These are phyloP conservation scores for Amauroascus verrucosus DNA, from an alignment of 2,329 filamentous ascomycete species.

Conservation along the genomic window DNA sequence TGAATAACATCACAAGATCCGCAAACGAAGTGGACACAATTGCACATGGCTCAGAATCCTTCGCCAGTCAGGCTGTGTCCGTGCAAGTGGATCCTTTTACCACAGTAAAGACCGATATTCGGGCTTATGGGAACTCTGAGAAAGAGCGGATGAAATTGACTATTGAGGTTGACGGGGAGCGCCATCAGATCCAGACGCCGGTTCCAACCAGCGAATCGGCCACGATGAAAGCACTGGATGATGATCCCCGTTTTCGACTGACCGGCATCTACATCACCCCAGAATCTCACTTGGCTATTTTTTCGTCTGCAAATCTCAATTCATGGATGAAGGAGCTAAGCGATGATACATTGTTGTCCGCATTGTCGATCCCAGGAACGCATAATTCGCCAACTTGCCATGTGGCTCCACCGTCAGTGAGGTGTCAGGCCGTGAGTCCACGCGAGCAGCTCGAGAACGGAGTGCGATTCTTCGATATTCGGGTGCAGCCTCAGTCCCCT, in stretches of 20 bases:
- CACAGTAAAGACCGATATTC: constrained; percentile 53
- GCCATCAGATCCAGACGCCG: constrained; percentile 64
- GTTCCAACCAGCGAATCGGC: constrained; percentile 51
- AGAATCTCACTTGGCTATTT: constrained; percentile 49
- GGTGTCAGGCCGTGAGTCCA: constrained; percentile 75
- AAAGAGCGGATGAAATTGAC: constrained; percentile 64
- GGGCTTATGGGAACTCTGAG: constrained; percentile 44
- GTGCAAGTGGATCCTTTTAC: constrained; percentile 60
- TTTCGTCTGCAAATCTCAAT: constrained; percentile 58
- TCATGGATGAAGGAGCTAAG: constrained; percentile 73
- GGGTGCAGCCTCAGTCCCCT: constrained; percentile 57
- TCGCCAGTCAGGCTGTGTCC: constrained; percentile 52
- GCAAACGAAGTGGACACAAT: constrained; percentile 38
- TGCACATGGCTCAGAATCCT: constrained; percentile 46
- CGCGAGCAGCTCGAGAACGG: constrained; percentile 75
- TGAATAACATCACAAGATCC: constrained; percentile 32
- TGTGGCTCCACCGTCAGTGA: constrained; percentile 77
- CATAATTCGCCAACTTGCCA: constrained; percentile 88
- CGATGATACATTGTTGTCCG: constrained; percentile 61
- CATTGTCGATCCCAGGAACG: constrained; percentile 84
- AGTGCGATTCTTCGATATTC: constrained; percentile 87
- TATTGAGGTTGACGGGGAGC: constrained; percentile 52
- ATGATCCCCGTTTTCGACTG: constrained; percentile 45
- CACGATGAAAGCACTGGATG: constrained; percentile 49
- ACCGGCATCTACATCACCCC: constrained; percentile 56